Evolutionary conservation across 1,139 yeast species (phyloP).

Genomic region (Suhomyces chickasaworum): DNA sequence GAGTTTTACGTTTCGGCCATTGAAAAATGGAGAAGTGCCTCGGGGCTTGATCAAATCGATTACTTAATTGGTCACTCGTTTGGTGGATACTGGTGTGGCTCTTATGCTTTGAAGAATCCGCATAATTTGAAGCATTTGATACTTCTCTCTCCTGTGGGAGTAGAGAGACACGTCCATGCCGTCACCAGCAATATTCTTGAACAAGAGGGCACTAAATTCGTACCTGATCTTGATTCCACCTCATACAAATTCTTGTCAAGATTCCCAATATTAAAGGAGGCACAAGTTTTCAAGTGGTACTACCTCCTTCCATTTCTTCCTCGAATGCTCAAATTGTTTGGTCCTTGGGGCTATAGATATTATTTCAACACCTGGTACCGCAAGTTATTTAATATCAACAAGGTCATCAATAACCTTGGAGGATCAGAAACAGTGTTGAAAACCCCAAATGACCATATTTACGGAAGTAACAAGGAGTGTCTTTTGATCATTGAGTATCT

Average conservation of each 20-base stretch:
- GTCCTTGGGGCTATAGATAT: constrained; percentile 53
- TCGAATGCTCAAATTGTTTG: constrained; percentile 43
- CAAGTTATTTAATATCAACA: constrained; percentile 48
- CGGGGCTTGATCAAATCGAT: constrained; percentile 39
- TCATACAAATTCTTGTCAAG: constrained; percentile 45
- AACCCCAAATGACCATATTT: constrained; percentile 34
- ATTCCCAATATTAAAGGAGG: constrained; percentile 41
- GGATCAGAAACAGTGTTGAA: constrained; percentile 31
- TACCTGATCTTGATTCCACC: constrained; percentile 43
- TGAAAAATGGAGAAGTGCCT: constrained; percentile 41
- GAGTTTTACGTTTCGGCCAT: constrained; percentile 39
- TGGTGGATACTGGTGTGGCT: constrained; percentile 51
- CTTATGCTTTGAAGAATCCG: constrained; percentile 50
- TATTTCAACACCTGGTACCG: constrained; percentile 50
- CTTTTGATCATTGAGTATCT: constrained; percentile 55
- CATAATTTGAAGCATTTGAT: constrained; percentile 63
- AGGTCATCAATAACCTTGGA: constrained; percentile 37
- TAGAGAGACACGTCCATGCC: constrained; percentile 71
- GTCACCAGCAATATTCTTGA: constrained; percentile 41
- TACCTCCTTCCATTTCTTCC: constrained; percentile 46
- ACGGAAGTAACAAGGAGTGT: constrained; percentile 48
- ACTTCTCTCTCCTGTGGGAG: constrained; percentile 88
- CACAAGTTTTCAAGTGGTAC: constrained; percentile 43
- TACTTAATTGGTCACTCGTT: constrained; percentile 48
- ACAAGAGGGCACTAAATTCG: constrained; percentile 16